Base-by-base conservation (phyloP, 345 rosid species). In the Aegle marmelos region DNA sequence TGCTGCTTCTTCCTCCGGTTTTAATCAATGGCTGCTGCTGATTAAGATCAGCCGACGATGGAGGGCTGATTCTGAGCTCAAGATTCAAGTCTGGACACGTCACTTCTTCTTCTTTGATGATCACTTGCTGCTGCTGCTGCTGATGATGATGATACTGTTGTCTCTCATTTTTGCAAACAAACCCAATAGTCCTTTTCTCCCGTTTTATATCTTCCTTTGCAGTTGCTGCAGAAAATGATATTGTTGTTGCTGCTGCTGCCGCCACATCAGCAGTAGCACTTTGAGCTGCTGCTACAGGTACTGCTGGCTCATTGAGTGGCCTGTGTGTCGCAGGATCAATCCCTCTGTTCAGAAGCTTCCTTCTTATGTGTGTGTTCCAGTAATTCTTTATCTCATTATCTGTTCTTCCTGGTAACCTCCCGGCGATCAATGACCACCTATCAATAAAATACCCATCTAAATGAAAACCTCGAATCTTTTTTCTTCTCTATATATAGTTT, bases 51-150 rank as follows among this genome's bases (percentile, higher is more conserved):
- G 88, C 87, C 7, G 90, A 88, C 16, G 73, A 83, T 73, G 79
- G 98, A 25, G 91, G 98, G 83, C 97, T 90, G 53, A 95, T 95
- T 81, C 89, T 90, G 14, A 95, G 95, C 79, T 93, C 98, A 19
- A 95, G 94, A 80, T 90, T 95, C 89, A 95, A 88, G 81, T 90
- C 97, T 13, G 95, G 89, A 63, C 91, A 85, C 76, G 79, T 87
- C 75, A 85, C 93, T 36, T 82, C 77, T 70, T 74, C 80, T 53
- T 53, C 57, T 53, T 53, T 53, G 57, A 53, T 6, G 22, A 53
- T 53, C 71, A 68, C 34, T 34, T 65, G 28, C 36, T 48, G 62
- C 33, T 28, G 62, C 33, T 28, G 70, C 7, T 59, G 70, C 8
- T 3, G 69, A 57, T 50, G 22, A 2, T 34, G 41, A 27, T 67